These are phyloP conservation scores for Tolypocladium ovalisporum DNA, from an alignment of 2,329 filamentous ascomycete species.

Conservation along the genomic window DNA sequence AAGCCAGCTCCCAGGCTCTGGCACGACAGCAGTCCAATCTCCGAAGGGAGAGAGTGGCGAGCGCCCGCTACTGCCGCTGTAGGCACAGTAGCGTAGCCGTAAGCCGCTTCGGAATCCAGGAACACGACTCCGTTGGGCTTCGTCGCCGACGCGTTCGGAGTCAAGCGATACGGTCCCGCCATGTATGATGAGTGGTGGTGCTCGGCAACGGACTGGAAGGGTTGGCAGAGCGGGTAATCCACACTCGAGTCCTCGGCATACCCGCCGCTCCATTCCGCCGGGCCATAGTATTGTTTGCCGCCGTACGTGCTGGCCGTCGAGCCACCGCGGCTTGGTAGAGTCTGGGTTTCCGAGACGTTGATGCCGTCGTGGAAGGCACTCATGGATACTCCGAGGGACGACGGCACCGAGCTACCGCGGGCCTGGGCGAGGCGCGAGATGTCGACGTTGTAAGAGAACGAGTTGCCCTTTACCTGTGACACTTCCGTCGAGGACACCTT, in stretches of 20 bases:
- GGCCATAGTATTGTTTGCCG: conserved; percentile 13
- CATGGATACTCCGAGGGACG: conserved; percentile 6
- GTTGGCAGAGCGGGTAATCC: conserved; percentile 13
- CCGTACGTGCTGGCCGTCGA: conserved; percentile 13
- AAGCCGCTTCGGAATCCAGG: conserved; percentile 15
- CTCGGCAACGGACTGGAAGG: conserved; percentile 9
- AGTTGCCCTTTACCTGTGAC: conserved; percentile 11
- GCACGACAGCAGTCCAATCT: conserved; percentile 10
- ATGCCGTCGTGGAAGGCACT: conserved; percentile 10
- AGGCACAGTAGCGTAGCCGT: conserved; percentile 12
- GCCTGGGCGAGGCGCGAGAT: conserved; percentile 19
- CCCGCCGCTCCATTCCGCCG: conserved; percentile 12
- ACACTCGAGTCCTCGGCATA: conserved; percentile 15
- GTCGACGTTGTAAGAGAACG: conserved; percentile 18
- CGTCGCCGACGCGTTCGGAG: conserved; percentile 2
- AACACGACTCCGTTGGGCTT: conserved; percentile 12
- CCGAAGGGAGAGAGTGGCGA: conserved; percentile 6
- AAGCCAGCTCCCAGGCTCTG: conserved; percentile 7
- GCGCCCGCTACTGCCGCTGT: conserved; percentile 7
- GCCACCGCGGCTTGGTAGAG: conserved; percentile 9
- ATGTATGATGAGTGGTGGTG: conserved; percentile 11
- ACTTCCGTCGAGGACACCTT: conserved; percentile 23
- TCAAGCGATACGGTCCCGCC: conserved; percentile 15
- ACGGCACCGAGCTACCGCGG: conserved; percentile 9
- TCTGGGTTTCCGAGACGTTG: conserved; percentile 7